A percentile compares a stretch with the other conserved stretches of the same genome.
Evolutionary conservation across 2,329 filamentous ascomycete genomes (phyloP).

Genomic region (Macrophomina pseudophaseolina): DNA sequence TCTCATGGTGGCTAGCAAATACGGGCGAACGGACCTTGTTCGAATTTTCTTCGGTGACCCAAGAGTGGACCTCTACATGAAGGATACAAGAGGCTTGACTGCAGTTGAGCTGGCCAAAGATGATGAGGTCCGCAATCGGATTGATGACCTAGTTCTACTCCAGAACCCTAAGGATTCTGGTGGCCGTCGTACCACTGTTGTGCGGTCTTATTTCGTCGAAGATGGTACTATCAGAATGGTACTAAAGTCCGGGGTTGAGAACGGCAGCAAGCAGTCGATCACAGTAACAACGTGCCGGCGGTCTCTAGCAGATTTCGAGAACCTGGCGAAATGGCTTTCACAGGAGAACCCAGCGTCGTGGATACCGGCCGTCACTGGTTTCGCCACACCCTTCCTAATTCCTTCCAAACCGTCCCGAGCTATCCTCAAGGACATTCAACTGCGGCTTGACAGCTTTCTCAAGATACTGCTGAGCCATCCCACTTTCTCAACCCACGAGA

Average conservation of each 20-base stretch:
- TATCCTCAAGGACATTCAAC: constrained; percentile 84
- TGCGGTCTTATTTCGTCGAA: constrained; percentile 95
- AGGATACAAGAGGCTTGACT: constrained; percentile 85
- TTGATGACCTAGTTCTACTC: constrained; percentile 90
- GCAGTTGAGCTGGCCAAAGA: constrained; percentile 97
- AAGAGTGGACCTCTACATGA: constrained; percentile 81
- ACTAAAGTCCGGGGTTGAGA: constrained; percentile 89
- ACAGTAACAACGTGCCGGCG: constrained; percentile 94
- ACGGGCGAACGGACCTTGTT: constrained; percentile 92
- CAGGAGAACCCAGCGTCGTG: constrained; percentile 95
- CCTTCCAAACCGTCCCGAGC: constrained; percentile 89
- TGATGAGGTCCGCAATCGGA: constrained; percentile 93
- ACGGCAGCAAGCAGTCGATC: constrained; percentile 73
- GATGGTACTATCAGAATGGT: constrained; percentile 92
- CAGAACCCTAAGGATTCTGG: constrained; percentile 69
- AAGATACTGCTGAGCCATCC: constrained; percentile 85
- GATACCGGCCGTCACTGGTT: constrained; percentile 78
- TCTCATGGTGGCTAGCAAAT: constrained; percentile 98
- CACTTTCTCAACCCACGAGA: constrained; percentile 93
- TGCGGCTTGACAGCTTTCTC: constrained; percentile 84
- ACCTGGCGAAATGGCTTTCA: constrained; percentile 79
- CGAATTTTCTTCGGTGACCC: constrained; percentile 85
- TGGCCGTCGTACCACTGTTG: constrained; percentile 86
- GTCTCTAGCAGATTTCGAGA: constrained; percentile 88
- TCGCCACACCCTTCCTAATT: constrained; percentile 89